A percentile compares a stretch with the other conserved stretches of the same genome.
Conservation (phyloP, 805 yeast species). For the Candida awuae region DNA sequence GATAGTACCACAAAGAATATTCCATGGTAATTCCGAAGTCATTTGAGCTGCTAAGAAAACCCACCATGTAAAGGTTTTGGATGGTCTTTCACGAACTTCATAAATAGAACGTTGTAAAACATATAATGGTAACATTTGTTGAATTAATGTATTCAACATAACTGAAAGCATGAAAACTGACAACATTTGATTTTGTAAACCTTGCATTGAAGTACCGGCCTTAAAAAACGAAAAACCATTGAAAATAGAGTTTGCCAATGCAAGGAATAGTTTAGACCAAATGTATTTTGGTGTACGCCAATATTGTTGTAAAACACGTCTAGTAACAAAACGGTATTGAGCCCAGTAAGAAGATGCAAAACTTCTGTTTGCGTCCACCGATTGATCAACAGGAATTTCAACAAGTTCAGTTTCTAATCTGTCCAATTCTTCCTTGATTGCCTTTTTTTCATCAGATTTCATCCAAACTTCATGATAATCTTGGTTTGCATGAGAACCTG, state of each 20-base stretch:
- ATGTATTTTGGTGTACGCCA: slow-evolving; percentile 58
- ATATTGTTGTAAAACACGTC: slow-evolving; percentile 50
- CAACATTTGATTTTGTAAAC: slow-evolving; percentile 78
- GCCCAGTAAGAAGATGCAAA: slow-evolving; percentile 38
- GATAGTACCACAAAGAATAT: slow-evolving; percentile 52
- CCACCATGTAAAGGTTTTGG: slow-evolving; percentile 62
- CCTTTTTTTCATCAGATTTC: slow-evolving; percentile 53
- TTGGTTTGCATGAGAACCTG: slow-evolving; percentile 65
- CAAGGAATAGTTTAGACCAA: slow-evolving; percentile 49
- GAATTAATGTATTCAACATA: slow-evolving; percentile 46
- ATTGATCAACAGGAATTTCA: slow-evolving; percentile 27
- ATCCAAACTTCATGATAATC: slow-evolving; percentile 75
- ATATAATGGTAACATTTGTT: slow-evolving; percentile 58
- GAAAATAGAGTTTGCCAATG: slow-evolving; percentile 46
- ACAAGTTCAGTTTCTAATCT: slow-evolving; percentile 54
- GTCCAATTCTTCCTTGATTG: slow-evolving; percentile 52
- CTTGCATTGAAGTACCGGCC: slow-evolving; percentile 53
- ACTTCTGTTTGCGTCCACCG: slow-evolving; percentile 29
- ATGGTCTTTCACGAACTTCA: slow-evolving; percentile 67
- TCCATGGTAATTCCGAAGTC: slow-evolving; percentile 61
- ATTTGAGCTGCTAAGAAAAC: slow-evolving; percentile 56
- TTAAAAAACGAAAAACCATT: slow-evolving; percentile 66
- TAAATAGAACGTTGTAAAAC: slow-evolving; percentile 56
- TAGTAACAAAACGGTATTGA: slow-evolving; percentile 39
- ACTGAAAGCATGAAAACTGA: slow-evolving; percentile 62